Conservation (phyloP, 495 filamentous ascomycete species). For the Bathelium albidoporum region DNA sequence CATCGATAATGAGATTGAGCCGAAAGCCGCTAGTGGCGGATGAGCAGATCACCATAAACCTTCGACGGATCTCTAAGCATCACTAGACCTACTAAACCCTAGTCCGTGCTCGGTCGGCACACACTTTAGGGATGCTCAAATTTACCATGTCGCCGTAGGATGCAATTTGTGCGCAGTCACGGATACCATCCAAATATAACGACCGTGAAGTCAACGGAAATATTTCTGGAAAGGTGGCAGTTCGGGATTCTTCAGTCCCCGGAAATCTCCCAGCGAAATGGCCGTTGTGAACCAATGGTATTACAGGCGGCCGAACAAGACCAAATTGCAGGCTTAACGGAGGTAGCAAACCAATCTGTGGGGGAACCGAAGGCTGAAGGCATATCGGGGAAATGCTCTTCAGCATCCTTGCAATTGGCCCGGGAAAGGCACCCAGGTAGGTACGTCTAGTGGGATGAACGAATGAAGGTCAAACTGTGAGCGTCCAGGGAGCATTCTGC, state of each 20-base stretch:
- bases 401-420: not conserved
- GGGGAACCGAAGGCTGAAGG: constrained; percentile 1
- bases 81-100: not conserved
- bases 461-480: not conserved
- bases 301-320: not conserved
- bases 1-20: constrained; percentile 4
- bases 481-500: not conserved
- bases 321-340: not conserved
- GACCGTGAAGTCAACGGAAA: no score
- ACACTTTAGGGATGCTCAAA: not conserved
- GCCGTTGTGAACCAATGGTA: not conserved
- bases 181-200: no score
- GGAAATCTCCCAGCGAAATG: not conserved
- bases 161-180: no score
- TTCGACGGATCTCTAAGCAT: not conserved
- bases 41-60: not conserved
- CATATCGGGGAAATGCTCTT: not conserved
- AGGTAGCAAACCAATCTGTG: not conserved
- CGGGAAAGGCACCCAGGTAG: not conserved
- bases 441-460: not conserved
- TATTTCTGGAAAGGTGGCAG: no score
- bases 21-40: constrained; percentile 1
- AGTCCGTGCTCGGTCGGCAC: not conserved
- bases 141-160: no score
- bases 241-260: not conserved